Evolutionary conservation across 1,284 basidiomycete genomes (phyloP).

Genomic region (Spongispora temasekensis): DNA sequence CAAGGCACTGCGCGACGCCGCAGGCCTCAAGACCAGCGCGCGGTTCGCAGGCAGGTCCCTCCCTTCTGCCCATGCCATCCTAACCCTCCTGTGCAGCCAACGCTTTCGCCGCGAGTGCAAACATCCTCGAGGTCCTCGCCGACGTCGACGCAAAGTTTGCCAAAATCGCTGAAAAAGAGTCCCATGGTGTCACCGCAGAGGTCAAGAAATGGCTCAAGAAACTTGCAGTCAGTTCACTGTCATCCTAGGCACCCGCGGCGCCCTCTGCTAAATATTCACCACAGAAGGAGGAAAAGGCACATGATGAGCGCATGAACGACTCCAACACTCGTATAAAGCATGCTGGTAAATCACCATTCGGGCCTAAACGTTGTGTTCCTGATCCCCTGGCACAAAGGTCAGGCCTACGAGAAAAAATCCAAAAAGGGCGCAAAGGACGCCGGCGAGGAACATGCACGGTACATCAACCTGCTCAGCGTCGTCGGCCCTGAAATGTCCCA

Average conservation of each 20-base stretch:
- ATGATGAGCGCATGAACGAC: constrained; percentile 68
- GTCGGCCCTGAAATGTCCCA: constrained; percentile 76
- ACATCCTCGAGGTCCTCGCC: constrained; percentile 64
- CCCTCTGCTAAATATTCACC: constrained; percentile 1
- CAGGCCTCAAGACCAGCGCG: constrained; percentile 57
- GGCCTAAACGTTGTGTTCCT: constrained; percentile 1
- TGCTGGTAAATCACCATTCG: constrained; percentile 51
- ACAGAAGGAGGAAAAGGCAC: constrained; percentile 77
- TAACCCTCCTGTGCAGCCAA: constrained; percentile 47
- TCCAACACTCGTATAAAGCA: constrained; percentile 77
- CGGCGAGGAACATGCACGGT: constrained; percentile 72
- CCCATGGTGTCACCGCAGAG: constrained; percentile 60
- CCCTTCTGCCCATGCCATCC: not conserved
- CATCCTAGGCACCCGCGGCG: not conserved
- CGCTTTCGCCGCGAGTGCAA: constrained; percentile 61
- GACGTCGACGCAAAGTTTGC: constrained; percentile 74
- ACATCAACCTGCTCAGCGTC: constrained; percentile 70
- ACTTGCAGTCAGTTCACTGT: constrained; percentile 51
- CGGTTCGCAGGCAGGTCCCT: constrained; percentile 58
- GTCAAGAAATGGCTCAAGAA: constrained; percentile 85
- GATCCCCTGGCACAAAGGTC: constrained; percentile 43
- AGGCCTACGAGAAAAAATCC: constrained; percentile 72
- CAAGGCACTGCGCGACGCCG: constrained; percentile 66
- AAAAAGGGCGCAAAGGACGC: constrained; percentile 72
- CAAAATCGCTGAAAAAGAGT: constrained; percentile 74